Conservation (phyloP, 2,329 filamentous ascomycete genomes). For the Leptoxyphium fumago region DNA sequence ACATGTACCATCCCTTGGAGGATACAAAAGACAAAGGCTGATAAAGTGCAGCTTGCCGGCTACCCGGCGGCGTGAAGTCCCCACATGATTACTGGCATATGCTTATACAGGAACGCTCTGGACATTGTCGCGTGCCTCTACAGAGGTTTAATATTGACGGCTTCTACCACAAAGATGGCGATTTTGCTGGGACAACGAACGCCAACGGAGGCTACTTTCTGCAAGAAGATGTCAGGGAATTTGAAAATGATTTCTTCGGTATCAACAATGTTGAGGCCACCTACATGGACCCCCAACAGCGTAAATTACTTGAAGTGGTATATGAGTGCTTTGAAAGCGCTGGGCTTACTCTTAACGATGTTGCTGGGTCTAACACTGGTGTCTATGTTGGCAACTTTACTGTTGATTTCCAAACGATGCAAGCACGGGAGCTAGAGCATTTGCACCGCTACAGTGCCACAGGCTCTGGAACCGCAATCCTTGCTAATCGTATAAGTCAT, state of each 20-base stretch:
- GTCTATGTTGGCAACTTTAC: constrained; percentile 19
- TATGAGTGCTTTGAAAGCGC: constrained; percentile 10
- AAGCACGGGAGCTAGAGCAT: too few species aligned
- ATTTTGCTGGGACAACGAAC: constrained; percentile 1
- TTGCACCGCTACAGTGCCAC: constrained; percentile 3
- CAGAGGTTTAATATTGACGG: constrained; percentile 9
- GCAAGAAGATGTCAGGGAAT: constrained; percentile 9
- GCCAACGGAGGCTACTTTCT: constrained; percentile 8
- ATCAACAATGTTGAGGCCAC: constrained; percentile 10
- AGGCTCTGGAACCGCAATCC: constrained; percentile 2
- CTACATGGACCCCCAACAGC: constrained; percentile 16
- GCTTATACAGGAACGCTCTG: too few species aligned
- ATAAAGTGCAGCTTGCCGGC: too few species aligned
- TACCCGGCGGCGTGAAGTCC: too few species aligned
- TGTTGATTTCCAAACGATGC: constrained; percentile 14
- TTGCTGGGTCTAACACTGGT: constrained; percentile 14
- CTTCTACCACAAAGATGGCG: constrained; percentile 11
- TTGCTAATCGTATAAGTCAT: background rate
- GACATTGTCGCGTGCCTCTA: too few species aligned
- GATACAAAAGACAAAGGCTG: background rate
- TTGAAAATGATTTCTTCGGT: constrained; percentile 14
- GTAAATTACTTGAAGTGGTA: constrained; percentile 12
- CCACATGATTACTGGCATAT: too few species aligned
- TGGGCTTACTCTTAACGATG: background rate
- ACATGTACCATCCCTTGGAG: too few species aligned